Evolutionary conservation across 2,329 filamentous ascomycete genomes (phyloP), one percentile per base, ranked within the genome.

Genomic region (Fusarium illudens): DNA sequence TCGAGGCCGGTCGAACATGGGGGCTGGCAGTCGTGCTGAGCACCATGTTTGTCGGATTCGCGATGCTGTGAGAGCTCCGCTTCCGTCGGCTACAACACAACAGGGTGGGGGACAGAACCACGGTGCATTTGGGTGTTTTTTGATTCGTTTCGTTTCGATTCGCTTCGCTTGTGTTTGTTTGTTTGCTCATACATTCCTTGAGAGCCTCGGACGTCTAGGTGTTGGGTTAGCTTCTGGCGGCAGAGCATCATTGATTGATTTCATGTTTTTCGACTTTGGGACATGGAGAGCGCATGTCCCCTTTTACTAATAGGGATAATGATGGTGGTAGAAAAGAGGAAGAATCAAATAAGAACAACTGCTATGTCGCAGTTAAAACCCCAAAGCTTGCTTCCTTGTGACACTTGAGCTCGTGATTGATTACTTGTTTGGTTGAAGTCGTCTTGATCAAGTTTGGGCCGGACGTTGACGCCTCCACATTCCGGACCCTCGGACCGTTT

Each of bases 31-130:
- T 82, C 9, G 73, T 83, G 11, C 57, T 82, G 29, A 77, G 76
- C 15, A 75, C 77, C 61, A 68, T 83, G 61, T 79, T 81, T 63
- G 74, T 77, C 48, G 79, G 79, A 13, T 81, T 83, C 61, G 80
- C 80, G 33, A 72, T 82, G 72, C 71, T 83, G 59, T 81, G 71
- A 75, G 30, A 32, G 20, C 29, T 10, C 12, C 11, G 48, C 29
- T 42, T 39, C 27, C 10, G 17, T 29, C 4, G 12, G 27, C 33
- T 42, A 52, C 20, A 37, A 33, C 34, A 8, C 20, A 4, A 27
- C 20, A 46, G 22, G 37, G n/a, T 37, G 22, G 20, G n/a, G 34
- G n/a, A 39, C 44, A 27, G 29, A 19, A 33, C 42, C 46, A 27
- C 25, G 17, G 20, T 42, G 20, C 33, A 39, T 46, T 30, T 12